Evolutionary conservation across 2,329 filamentous ascomycete genomes (phyloP), one percentile per base, ranked within the genome.

Genomic region (Myriosclerotinia scirpicola): DNA sequence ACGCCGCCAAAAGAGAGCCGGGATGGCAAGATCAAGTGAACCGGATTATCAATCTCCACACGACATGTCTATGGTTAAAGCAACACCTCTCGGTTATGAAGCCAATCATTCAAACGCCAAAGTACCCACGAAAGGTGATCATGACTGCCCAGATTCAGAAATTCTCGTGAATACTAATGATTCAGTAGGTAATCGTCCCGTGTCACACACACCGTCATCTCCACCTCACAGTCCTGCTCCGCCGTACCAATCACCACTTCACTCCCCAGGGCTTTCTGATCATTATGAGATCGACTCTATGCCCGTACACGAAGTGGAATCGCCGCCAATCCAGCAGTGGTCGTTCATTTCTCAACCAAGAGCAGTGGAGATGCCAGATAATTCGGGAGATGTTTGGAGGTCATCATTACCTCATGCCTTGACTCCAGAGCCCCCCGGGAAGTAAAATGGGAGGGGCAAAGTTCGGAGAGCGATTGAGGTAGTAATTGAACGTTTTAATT

Each of bases 271-370:
- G 6, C 12, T 52, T 2, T n/a, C 54, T 44, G 46, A 53, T 44
- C 48, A 44, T 22, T 12, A 65, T 36, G 63, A 65, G 46, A 60
- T 65, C 5, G 54, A 65, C 26, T 65, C 63, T 40, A 36, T 30
- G 2, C 22, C 17, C 5, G 30, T 65, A 12, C 46, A 65, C 38
- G 63, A 65, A 34, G 36, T 44, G 2, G 63, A 60, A 36, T 65
- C 63, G 2, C 54, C 54, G 2, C 38, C 34, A 3, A 17, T 42
- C 7, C 34, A 30, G 34, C 53, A 65, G 48, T 20, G 22, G 20
- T 20, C 34, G 3, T 38, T 60, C 34, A 4, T 7, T n/a, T 7
- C 54, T 53, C 58, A 30, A 50, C 30, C 44, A 50, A 34, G 46
- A 17, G 22, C 36, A 30, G 54, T 8, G 17, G 63, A 53, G 26